Conservation (phyloP, 1,284 basidiomycete genomes). For the Irpex lacteus region DNA sequence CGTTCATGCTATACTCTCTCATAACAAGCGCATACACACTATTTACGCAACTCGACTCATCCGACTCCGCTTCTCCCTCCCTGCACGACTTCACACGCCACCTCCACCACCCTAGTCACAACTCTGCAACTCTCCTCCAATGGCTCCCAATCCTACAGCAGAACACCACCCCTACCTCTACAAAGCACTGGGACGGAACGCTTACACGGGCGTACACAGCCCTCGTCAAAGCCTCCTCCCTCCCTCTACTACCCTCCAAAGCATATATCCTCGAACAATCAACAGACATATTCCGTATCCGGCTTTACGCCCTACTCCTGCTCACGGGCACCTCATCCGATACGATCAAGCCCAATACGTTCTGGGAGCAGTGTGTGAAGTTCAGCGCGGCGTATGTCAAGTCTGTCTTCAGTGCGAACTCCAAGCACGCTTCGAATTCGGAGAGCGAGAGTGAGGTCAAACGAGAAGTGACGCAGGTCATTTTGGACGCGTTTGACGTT, state of each 20-base stretch:
- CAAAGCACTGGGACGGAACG: constrained; percentile 54
- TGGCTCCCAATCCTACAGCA: constrained; percentile 48
- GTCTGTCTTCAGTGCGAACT: constrained; percentile 13
- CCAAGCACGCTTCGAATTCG: neutral
- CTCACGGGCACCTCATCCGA: constrained; percentile 29
- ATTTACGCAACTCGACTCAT: constrained; percentile 8
- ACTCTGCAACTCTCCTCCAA: constrained; percentile 41
- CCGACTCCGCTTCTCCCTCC: constrained; percentile 10
- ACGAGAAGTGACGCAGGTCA: constrained; percentile 32
- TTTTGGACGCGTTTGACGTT: constrained; percentile 41
- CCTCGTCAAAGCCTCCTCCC: constrained; percentile 47
- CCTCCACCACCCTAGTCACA: constrained; percentile 24
- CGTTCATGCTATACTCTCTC: constrained; percentile 53
- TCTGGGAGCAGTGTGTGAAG: constrained; percentile 67
- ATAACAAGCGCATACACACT: constrained; percentile 33
- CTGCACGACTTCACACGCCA: constrained; percentile 31
- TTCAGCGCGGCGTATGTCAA: constrained; percentile 46
- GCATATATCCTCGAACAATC: constrained; percentile 15
- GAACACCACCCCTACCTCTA: constrained; percentile 29
- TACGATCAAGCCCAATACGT: constrained; percentile 37
- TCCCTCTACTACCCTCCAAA: constrained; percentile 19
- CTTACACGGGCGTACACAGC: constrained; percentile 57
- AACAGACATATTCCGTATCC: constrained; percentile 41
- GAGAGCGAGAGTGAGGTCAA: constrained; percentile 19
- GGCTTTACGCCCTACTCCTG: constrained; percentile 29